Conservation (phyloP, 2,329 filamentous ascomycete genomes). For the Graphiopsis chlorocephala region DNA sequence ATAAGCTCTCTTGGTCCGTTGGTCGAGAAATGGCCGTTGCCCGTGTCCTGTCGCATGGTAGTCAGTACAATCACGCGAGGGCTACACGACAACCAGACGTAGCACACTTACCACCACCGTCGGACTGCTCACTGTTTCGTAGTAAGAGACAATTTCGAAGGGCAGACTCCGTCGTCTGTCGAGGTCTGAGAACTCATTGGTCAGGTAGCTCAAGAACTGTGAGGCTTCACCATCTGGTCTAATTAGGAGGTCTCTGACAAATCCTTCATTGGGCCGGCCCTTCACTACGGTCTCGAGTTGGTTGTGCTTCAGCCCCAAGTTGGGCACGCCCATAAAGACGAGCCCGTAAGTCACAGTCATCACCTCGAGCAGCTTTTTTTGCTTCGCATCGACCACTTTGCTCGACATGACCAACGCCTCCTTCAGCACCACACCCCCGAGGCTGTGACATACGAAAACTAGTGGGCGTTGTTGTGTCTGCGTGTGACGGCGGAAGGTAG, state of each 20-base stretch:
- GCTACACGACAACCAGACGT: too few relatives aligned
- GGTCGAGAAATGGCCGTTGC: neutral
- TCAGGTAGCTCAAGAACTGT: constrained; percentile 7
- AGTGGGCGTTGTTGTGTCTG: neutral
- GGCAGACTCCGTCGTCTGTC: neutral
- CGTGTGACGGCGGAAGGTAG: neutral
- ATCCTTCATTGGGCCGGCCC: neutral
- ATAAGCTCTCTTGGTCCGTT: neutral
- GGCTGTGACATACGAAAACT: neutral
- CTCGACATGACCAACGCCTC: neutral
- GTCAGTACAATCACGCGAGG: too few relatives aligned
- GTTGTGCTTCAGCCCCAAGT: neutral
- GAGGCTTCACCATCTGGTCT: neutral
- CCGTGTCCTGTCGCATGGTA: too few relatives aligned
- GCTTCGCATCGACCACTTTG: neutral
- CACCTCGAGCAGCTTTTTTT: neutral
- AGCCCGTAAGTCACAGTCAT: too few relatives aligned
- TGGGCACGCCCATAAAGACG: constrained; percentile 4
- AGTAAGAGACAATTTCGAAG: neutral
- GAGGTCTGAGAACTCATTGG: neutral
- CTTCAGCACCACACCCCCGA: too few relatives aligned
- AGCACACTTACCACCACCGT: neutral
- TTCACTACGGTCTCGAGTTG: constrained; percentile 3
- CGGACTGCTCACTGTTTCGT: neutral
- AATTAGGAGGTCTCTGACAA: neutral